Percentiles rank a stretch among this genome's conserved stretches.
These are phyloP conservation scores for Saturnispora silvae DNA, from an alignment of 805 yeast genomes.

Conservation along the genomic window DNA sequence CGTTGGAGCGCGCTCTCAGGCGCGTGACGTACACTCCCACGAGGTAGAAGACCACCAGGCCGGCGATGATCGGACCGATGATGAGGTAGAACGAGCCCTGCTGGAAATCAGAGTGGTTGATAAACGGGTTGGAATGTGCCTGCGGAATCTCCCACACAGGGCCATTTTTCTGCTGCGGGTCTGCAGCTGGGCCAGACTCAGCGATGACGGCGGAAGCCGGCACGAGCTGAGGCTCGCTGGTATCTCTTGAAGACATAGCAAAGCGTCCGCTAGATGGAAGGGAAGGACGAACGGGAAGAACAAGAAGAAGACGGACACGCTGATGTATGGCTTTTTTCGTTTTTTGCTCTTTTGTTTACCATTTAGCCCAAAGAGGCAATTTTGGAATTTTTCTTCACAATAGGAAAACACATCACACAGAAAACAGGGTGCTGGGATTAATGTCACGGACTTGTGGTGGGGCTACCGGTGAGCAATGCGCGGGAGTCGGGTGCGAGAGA, in stretches of 20 bases:
- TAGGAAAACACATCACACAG: neutral
- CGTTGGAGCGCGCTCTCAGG: conserved; percentile 17
- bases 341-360: neutral
- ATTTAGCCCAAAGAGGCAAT: neutral
- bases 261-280: too few species aligned
- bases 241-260: too few species aligned
- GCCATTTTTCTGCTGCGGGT: neutral
- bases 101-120: conserved; percentile 12
- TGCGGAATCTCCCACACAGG: conserved; percentile 6
- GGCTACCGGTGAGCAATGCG: too few species aligned
- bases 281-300: too few species aligned
- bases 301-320: neutral
- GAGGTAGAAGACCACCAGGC: conserved; percentile 16
- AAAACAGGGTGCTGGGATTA: too few species aligned
- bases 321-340: neutral
- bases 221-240: too few species aligned
- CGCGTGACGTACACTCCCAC: conserved; percentile 15
- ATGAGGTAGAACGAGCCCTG: conserved; percentile 23
- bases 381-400: neutral
- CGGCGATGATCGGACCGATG: conserved; percentile 20
- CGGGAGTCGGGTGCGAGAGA: too few species aligned
- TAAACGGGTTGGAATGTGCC: conserved; percentile 16
- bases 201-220: too few species aligned
- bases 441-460: too few species aligned
- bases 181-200: neutral